A percentile compares a stretch with the other conserved stretches of the same genome.
Conservation (phyloP, 495 filamentous ascomycete species). For the Cryomyces antarcticus region DNA sequence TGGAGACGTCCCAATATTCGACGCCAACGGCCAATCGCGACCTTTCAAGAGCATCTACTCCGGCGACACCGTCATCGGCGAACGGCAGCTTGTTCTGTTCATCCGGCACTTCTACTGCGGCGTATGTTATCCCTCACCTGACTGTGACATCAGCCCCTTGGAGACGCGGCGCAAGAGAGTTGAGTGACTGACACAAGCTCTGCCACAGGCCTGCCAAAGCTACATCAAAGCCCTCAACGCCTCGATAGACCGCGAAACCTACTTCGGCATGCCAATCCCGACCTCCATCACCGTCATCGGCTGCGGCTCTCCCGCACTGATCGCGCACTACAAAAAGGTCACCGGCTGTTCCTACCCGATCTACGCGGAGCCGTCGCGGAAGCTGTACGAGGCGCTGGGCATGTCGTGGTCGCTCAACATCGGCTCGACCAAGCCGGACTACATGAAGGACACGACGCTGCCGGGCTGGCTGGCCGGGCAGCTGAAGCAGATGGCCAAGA, state of each 20-base stretch:
- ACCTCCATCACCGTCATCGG: constrained; percentile 10
- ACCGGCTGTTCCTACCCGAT: constrained; percentile 1
- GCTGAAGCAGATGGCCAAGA: neutral
- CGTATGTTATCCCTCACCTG: neutral
- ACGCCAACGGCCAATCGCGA: neutral
- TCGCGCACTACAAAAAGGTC: constrained; percentile 5
- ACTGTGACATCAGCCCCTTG: neutral
- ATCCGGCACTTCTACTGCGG: constrained; percentile 2
- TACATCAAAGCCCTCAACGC: constrained; percentile 7
- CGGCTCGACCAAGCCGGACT: neutral
- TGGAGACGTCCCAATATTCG: neutral
- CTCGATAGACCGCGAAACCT: constrained; percentile 1
- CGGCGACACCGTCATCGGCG: neutral
- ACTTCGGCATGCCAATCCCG: constrained; percentile 1
- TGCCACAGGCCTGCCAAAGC: constrained; percentile 6
- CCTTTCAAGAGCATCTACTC: constrained; percentile 1
- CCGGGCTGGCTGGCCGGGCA: neutral
- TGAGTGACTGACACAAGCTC: neutral
- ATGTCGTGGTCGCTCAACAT: neutral
- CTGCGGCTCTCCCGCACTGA: constrained; percentile 6
- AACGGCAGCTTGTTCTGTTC: neutral
- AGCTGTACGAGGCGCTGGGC: constrained; percentile 1
- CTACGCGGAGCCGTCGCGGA: neutral
- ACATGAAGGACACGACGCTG: neutral
- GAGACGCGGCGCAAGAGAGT: neutral